Base-by-base conservation (phyloP, 2,329 filamentous ascomycete species). In the Fusarium sp. region DNA sequence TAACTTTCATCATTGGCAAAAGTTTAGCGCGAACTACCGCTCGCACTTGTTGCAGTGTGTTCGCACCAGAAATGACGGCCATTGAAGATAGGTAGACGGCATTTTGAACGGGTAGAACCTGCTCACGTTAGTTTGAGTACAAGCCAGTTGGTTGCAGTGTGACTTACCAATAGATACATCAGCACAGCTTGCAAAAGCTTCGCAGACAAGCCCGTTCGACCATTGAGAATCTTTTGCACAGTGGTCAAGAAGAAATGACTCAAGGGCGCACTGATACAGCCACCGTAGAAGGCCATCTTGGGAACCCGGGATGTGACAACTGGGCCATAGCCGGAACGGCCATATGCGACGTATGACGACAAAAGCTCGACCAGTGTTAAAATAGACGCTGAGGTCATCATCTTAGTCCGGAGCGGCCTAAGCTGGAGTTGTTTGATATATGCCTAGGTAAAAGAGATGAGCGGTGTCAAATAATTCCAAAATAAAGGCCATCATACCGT, bases 271-370 rank as follows among this genome's bases (percentile, higher is more conserved):
- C 48, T 52, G 33, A 52, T 52, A 11, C 16, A 52, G 11, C 35
- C 35, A 18, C 48, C 48, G 20, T 52, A 52, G 15, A 52, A 52
- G 8, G 48, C 48, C 48, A 52, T 52, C 35, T 39, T 52, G n/a
- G 48, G 48, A n/a, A n/a, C 33, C 2, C 33, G 33, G 8, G 33
- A 35, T 6, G 33, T 35, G 33, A 35, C 33, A 35, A n/a, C 16
- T 35, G 33, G 33, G n/a, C 33, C 33, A 35, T 35, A n/a, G 16
- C 33, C 33, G 10, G 33, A 9, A 5, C 33, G 33, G 8, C 33
- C 33, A 35, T 35, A 35, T 8, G 33, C 33, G 10, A 35, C 16
- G 33, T 35, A 35, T 18, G 33, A 35, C 16, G 33, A 35, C 18
- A 35, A 8, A n/a, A 35, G 33, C 33, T 35, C 33, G 18, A 16